These are phyloP conservation scores for Forsythia suspensa DNA, from an alignment of 257 asterid genomes.

Conservation along the genomic window DNA sequence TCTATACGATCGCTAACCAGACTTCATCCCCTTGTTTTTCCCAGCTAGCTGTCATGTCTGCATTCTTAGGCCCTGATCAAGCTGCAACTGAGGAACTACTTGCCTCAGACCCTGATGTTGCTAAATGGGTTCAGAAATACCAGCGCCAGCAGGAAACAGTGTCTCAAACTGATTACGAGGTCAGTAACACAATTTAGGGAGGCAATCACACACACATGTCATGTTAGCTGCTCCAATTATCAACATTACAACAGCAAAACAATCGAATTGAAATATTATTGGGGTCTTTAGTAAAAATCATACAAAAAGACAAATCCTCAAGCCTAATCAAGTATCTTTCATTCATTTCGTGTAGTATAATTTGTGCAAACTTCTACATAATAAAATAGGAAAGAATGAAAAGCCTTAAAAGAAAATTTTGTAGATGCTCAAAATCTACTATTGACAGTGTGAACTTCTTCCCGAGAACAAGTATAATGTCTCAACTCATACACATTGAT, in stretches of 20 bases:
- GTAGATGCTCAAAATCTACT: background rate
- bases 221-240: no score
- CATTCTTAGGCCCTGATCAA: slow-evolving; percentile 94
- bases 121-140: slow-evolving; percentile 92
- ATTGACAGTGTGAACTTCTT: background rate
- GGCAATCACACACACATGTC: background rate
- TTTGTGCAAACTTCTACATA: background rate
- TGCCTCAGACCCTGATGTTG: slow-evolving; percentile 78
- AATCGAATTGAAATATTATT: background rate
- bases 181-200: slow-evolving; percentile 14
- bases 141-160: slow-evolving; percentile 92
- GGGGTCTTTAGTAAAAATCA: background rate
- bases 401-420: background rate
- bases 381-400: no score
- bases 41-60: slow-evolving; percentile 94
- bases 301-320: background rate
- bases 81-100: slow-evolving; percentile 73
- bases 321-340: background rate
- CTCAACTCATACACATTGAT: background rate
- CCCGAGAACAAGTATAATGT: background rate
- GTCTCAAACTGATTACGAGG: slow-evolving; percentile 93
- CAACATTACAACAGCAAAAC: background rate
- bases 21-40: background rate
- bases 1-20: background rate
- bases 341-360: background rate